phyloP scores from a whole-genome alignment of 1,139 yeast genomes.

The Lodderomyces parapsilosis region DNA sequence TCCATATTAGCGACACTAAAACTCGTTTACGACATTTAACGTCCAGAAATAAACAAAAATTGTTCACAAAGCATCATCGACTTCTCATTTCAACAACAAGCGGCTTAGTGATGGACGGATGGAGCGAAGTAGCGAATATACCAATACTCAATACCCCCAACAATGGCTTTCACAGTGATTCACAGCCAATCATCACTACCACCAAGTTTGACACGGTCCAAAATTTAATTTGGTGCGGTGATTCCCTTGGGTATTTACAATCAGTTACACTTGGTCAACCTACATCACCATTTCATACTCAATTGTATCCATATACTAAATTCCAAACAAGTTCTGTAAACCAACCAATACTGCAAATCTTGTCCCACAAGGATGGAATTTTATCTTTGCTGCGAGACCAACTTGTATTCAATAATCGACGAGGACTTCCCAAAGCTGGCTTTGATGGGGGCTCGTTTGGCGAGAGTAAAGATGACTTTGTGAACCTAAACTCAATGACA shows the following conservation, averaged over 20 bases:
- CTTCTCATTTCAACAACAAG: background rate
- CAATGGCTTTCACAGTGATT: constrained; percentile 6
- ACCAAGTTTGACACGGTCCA: constrained; percentile 65
- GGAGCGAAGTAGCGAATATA: constrained; percentile 33
- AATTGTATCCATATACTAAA: constrained; percentile 47
- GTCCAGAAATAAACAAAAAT: too few relatives aligned
- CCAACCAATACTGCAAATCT: constrained; percentile 46
- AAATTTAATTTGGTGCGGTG: constrained; percentile 89
- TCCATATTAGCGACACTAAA: too few relatives aligned
- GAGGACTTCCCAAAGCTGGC: constrained; percentile 51
- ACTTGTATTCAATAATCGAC: constrained; percentile 54
- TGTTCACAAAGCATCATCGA: too few relatives aligned
- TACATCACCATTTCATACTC: constrained; percentile 20
- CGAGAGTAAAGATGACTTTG: constrained; percentile 25
- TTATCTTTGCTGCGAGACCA: constrained; percentile 54
- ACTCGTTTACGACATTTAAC: too few relatives aligned
- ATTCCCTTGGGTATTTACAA: constrained; percentile 40
- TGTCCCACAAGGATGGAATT: constrained; percentile 58
- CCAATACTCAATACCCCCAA: constrained; percentile 7
- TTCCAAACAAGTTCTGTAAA: constrained; percentile 43
- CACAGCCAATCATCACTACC: constrained; percentile 21
- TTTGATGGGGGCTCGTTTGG: constrained; percentile 30
- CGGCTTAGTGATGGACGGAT: constrained; percentile 32
- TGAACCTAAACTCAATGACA: constrained; percentile 38
- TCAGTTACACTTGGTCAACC: constrained; percentile 27